These are phyloP conservation scores for Pseudisothecium myosuroides DNA, from an alignment of 225 moss, liverwort and hornwort species.

Conservation along the genomic window DNA sequence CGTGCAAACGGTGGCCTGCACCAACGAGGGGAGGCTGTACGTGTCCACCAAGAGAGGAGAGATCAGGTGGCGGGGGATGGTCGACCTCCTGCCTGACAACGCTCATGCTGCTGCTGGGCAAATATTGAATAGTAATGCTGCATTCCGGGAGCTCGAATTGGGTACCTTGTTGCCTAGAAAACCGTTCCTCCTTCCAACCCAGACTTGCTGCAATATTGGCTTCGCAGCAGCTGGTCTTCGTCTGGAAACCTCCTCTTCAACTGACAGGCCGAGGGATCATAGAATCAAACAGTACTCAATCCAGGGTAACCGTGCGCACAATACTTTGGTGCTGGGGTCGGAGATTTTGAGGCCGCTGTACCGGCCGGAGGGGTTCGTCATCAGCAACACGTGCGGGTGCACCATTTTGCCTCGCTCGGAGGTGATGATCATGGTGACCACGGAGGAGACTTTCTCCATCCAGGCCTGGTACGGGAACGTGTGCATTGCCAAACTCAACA, in stretches of 20 bases:
- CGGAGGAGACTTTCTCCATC: slow-evolving; percentile 22
- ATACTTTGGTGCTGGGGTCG: not conserved
- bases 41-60: slow-evolving; percentile 22
- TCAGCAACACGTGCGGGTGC: slow-evolving; percentile 24
- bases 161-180: not conserved
- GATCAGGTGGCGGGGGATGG: slow-evolving; percentile 30
- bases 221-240: not conserved
- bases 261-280: not conserved
- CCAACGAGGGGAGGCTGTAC: slow-evolving; percentile 12
- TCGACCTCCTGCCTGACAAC: slow-evolving; percentile 5
- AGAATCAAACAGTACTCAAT: not conserved
- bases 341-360: slow-evolving; percentile 19
- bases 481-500: slow-evolving; percentile 30
- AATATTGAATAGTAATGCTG: not conserved
- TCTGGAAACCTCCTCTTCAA: not conserved
- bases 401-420: slow-evolving; percentile 29
- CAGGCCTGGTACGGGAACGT: slow-evolving; percentile 22
- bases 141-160: not conserved
- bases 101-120: not conserved
- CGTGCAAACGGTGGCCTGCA: slow-evolving; percentile 24
- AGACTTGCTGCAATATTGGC: slow-evolving; percentile 15
- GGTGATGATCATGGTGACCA: slow-evolving; percentile 37
- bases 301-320: not conserved
- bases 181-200: not conserved
- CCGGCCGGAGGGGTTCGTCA: slow-evolving; percentile 20